These are phyloP conservation scores for Globisporangium spiculum DNA, from an alignment of 352 stramenopile genomes.

Conservation along the genomic window DNA sequence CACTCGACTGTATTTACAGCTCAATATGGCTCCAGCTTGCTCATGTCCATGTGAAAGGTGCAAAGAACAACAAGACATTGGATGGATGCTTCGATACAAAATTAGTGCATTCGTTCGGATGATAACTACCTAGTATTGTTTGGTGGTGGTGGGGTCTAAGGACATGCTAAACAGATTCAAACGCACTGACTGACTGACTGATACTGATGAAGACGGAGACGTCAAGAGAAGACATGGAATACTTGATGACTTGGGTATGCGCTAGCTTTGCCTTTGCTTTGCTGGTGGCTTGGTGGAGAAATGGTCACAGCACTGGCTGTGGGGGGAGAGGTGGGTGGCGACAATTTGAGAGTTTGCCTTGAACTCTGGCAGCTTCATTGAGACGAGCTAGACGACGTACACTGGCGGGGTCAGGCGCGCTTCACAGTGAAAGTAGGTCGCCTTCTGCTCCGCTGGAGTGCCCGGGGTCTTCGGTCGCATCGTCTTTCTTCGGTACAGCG, in stretches of 20 bases:
- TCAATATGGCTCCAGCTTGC: neutral
- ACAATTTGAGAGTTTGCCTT: neutral
- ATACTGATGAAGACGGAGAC: neutral
- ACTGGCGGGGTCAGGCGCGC: conserved; percentile 28
- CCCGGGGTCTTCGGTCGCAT: conserved; percentile 23
- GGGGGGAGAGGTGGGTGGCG: neutral
- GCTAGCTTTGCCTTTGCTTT: neutral
- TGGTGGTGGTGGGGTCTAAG: neutral
- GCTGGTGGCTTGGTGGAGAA: conserved; percentile 3
- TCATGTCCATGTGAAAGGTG: too few relatives aligned
- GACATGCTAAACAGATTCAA: neutral
- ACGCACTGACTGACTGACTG: neutral
- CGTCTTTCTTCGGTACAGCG: conserved; percentile 21
- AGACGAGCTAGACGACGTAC: conserved; percentile 8
- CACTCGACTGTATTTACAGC: neutral
- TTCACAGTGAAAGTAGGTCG: conserved; percentile 39
- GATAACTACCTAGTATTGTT: too few relatives aligned
- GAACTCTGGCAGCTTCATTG: neutral
- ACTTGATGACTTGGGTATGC: neutral
- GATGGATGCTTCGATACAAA: neutral
- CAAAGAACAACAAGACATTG: neutral
- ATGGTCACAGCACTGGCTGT: conserved; percentile 16
- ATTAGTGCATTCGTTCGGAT: neutral
- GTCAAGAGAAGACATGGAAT: neutral
- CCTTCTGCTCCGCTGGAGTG: conserved; percentile 28